Conservation (phyloP, 257 asterid genomes). For the Solanum arcanum region DNA sequence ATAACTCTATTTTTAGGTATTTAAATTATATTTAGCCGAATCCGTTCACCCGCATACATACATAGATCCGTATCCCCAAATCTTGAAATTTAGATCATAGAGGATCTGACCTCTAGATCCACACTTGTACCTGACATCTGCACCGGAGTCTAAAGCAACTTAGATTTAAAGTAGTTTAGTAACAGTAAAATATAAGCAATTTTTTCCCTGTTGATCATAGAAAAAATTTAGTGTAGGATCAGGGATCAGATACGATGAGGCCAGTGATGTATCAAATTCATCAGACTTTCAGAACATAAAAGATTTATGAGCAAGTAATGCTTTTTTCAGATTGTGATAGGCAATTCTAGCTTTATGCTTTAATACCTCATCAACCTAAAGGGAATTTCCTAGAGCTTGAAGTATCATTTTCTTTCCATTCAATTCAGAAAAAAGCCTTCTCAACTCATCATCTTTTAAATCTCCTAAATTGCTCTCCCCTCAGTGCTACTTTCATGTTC, state of each 20-base stretch:
- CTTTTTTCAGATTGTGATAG: not conserved
- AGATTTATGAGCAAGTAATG: not conserved
- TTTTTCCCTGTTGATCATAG: not conserved
- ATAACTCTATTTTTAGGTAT: not conserved
- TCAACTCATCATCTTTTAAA: not conserved
- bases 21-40: not conserved
- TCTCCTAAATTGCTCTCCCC: not conserved
- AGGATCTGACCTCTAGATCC: not conserved
- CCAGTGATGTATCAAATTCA: not conserved
- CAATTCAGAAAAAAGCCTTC: not conserved
- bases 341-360: not conserved
- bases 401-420: not conserved
- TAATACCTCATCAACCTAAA: not conserved
- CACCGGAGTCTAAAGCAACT: not conserved
- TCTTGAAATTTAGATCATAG: not conserved
- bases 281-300: not conserved
- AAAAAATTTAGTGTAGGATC: not conserved
- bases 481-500: not conserved
- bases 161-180: not conserved
- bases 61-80: not conserved
- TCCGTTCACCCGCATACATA: not conserved
- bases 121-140: not conserved
- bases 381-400: not conserved
- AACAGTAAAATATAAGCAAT: not conserved
- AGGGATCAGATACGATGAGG: not conserved